Conservation (phyloP, 2,329 filamentous ascomycete species). For the Boeremia lycopersici region DNA sequence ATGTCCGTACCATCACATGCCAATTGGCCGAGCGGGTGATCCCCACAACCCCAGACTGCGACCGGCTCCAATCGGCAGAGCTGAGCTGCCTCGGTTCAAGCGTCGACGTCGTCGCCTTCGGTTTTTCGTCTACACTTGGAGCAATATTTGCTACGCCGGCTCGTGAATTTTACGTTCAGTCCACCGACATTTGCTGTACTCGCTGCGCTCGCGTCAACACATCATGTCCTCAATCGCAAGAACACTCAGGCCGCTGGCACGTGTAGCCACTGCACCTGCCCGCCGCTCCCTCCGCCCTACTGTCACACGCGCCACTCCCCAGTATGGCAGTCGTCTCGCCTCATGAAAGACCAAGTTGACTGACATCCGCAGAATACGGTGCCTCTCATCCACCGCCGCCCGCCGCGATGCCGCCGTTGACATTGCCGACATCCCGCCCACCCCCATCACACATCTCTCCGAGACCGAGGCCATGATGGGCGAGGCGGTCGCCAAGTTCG, state of each 20-base stretch:
- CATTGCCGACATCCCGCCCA: slow-evolving; percentile 80
- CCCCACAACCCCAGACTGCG: slow-evolving; percentile 14
- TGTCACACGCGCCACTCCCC: slow-evolving; percentile 36
- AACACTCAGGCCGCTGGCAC: slow-evolving; percentile 39
- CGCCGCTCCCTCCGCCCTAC: slow-evolving; percentile 35
- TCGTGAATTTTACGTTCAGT: neutral
- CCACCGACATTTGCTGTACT: neutral
- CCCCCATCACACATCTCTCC: slow-evolving; percentile 89
- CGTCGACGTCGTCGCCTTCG: neutral
- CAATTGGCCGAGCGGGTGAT: neutral
- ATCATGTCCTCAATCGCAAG: slow-evolving; percentile 42
- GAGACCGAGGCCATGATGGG: slow-evolving; percentile 89
- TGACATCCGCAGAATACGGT: slow-evolving; percentile 40
- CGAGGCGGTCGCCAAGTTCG: slow-evolving; percentile 89
- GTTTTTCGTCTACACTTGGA: neutral
- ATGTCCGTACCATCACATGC: slow-evolving; percentile 7
- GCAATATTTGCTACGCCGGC: too few relatives aligned
- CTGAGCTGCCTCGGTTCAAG: slow-evolving; percentile 12
- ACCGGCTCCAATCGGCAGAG: slow-evolving; percentile 19
- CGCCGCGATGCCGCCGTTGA: slow-evolving; percentile 47
- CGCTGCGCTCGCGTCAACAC: neutral
- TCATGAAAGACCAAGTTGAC: neutral
- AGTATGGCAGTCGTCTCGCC: slow-evolving; percentile 28
- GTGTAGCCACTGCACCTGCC: slow-evolving; percentile 35
- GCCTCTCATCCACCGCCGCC: slow-evolving; percentile 53